Conservation (phyloP, 2,329 filamentous ascomycete species). For the Trichocomaceae sp. region DNA sequence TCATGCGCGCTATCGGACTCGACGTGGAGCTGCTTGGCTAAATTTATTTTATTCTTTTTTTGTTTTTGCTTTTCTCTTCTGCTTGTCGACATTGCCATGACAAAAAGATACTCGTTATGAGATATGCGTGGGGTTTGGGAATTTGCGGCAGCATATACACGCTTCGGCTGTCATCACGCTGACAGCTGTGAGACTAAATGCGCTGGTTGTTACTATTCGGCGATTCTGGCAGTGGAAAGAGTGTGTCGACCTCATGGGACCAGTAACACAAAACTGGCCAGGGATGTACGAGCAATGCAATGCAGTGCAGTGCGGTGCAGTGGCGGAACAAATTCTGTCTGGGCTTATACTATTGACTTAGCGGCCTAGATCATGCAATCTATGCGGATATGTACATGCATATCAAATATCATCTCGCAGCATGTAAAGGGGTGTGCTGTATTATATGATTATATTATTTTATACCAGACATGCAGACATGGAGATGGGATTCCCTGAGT, state of each 20-base stretch:
- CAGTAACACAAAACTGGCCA: neutral
- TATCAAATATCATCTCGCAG: neutral
- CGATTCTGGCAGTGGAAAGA: neutral
- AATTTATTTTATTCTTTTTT: neutral
- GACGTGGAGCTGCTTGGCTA: constrained; percentile 71
- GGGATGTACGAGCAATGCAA: neutral
- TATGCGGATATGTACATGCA: neutral
- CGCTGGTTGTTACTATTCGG: neutral
- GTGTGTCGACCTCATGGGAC: neutral
- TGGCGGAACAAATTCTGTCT: neutral
- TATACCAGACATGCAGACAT: too few relatives aligned
- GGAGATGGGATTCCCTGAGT: too few relatives aligned
- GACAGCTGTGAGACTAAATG: neutral
- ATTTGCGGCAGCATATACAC: neutral
- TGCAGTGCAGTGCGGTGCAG: neutral
- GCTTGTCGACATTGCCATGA: neutral
- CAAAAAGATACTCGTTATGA: neutral
- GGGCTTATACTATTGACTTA: neutral
- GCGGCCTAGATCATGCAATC: neutral
- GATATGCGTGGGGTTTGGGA: neutral
- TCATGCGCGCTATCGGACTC: constrained; percentile 97
- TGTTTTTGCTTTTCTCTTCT: neutral
- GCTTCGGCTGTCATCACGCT: neutral
- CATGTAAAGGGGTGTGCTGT: too few relatives aligned
- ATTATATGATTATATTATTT: too few relatives aligned